Conservation (phyloP, 768 basidiomycete genomes). For the Lactarius pseudohatsudake region DNA sequence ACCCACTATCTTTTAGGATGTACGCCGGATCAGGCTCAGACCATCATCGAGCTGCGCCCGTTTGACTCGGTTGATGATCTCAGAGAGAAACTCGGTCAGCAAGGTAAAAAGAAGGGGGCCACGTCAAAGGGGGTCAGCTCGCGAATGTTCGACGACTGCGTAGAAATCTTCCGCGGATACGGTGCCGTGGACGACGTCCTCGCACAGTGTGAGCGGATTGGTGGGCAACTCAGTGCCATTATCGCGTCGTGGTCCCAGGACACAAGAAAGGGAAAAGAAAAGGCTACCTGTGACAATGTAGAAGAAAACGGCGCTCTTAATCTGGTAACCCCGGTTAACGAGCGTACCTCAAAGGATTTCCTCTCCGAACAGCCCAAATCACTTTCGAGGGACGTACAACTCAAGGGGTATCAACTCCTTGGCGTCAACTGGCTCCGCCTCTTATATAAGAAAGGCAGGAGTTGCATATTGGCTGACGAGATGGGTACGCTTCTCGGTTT, state of each 20-base stretch:
- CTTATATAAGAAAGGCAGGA: slow-evolving; percentile 73
- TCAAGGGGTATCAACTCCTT: slow-evolving; percentile 96
- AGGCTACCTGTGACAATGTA: slow-evolving; percentile 38
- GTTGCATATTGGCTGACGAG: slow-evolving; percentile 97
- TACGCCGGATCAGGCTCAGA: slow-evolving; percentile 72
- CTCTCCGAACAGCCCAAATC: slow-evolving; percentile 71
- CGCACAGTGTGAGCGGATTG: slow-evolving; percentile 85
- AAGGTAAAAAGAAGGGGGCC: slow-evolving; percentile 75
- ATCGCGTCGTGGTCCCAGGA: slow-evolving; percentile 75
- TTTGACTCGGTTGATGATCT: slow-evolving; percentile 77
- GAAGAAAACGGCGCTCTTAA: slow-evolving; percentile 63
- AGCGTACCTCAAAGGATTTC: slow-evolving; percentile 56
- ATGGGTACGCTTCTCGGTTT: slow-evolving; percentile 70
- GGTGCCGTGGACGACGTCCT: slow-evolving; percentile 86
- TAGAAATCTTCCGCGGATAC: slow-evolving; percentile 80
- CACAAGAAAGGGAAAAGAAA: slow-evolving; percentile 37
- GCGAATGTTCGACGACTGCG: slow-evolving; percentile 88
- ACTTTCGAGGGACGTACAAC: slow-evolving; percentile 61
- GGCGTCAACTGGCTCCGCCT: slow-evolving; percentile 98
- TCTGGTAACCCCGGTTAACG: slow-evolving; percentile 46
- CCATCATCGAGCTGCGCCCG: slow-evolving; percentile 76
- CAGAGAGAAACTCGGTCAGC: slow-evolving; percentile 68
- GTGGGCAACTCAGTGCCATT: slow-evolving; percentile 64
- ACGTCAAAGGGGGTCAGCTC: slow-evolving; percentile 82
- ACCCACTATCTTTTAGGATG: slow-evolving; percentile 54